phyloP scores from a whole-genome alignment of 495 filamentous ascomycete genomes.

The Pseudevernia furfuracea region DNA sequence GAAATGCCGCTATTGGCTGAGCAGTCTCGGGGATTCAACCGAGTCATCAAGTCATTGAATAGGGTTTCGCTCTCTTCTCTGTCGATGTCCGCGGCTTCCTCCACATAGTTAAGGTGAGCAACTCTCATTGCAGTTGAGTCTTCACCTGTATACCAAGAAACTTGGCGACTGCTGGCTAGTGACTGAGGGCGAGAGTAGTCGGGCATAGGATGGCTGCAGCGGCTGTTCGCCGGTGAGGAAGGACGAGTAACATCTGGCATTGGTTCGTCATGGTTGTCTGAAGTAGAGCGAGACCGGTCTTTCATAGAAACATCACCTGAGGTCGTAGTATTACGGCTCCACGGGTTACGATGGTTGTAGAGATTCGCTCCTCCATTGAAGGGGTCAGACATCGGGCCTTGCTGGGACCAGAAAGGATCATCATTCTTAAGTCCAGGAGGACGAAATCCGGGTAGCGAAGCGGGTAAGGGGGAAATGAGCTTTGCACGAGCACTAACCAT shows the following conservation, averaged over 20 bases:
- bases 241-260: slow-evolving; percentile 47
- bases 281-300: slow-evolving; percentile 34
- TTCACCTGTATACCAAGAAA: slow-evolving; percentile 26
- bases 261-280: slow-evolving; percentile 42
- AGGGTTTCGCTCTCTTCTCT: slow-evolving; percentile 34
- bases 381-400: slow-evolving; percentile 31
- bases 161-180: slow-evolving; percentile 39
- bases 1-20: slow-evolving; percentile 30
- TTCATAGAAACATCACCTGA: slow-evolving; percentile 14
- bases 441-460: slow-evolving; percentile 28
- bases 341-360: slow-evolving; percentile 28
- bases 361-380: slow-evolving; percentile 27
- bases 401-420: slow-evolving; percentile 27
- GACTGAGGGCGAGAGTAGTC: slow-evolving; percentile 30
- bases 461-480: slow-evolving; percentile 23
- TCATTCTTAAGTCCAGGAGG: slow-evolving; percentile 22
- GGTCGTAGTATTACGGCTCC: slow-evolving; percentile 18
- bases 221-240: slow-evolving; percentile 35
- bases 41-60: slow-evolving; percentile 33
- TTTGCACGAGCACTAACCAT: slow-evolving; percentile 7
- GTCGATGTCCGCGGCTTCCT: slow-evolving; percentile 24
- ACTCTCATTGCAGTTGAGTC: background rate
- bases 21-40: slow-evolving; percentile 38
- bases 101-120: background rate
- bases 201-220: slow-evolving; percentile 38